These are phyloP conservation scores for Drosera spatulata DNA, from an alignment of 179 eudicot genomes.

Conservation along the genomic window DNA sequence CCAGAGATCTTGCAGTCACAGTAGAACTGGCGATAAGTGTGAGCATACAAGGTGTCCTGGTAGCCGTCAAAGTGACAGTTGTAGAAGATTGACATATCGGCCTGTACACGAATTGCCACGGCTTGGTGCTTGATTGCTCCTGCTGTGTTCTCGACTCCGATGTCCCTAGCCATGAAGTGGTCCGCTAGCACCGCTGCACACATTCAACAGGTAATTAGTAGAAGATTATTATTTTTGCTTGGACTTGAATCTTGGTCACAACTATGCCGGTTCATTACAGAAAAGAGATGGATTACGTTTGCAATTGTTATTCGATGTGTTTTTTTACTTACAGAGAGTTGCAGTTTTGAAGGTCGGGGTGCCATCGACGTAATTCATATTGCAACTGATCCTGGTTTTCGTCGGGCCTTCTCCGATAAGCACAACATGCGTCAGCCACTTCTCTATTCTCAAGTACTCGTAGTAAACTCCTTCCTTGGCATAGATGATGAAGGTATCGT, in stretches of 20 bases:
- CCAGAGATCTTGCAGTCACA: slow-evolving; percentile 53
- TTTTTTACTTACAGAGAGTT: no score
- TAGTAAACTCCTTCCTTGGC: slow-evolving; percentile 17
- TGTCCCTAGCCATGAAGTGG: slow-evolving; percentile 47
- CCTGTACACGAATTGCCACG: slow-evolving; percentile 40
- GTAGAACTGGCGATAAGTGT: slow-evolving; percentile 49
- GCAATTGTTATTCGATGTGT: no score
- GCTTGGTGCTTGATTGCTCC: slow-evolving; percentile 27
- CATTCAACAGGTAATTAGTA: not conserved
- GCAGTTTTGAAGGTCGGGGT: no score
- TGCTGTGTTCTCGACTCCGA: slow-evolving; percentile 50
- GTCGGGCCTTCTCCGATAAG: slow-evolving; percentile 19
- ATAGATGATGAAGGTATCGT: slow-evolving; percentile 11
- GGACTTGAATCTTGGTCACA: no score
- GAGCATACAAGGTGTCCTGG: slow-evolving; percentile 52
- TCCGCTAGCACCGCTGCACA: slow-evolving; percentile 35
- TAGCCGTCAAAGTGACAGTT: slow-evolving; percentile 46
- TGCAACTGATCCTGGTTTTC: slow-evolving; percentile 16
- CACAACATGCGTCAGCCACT: slow-evolving; percentile 8
- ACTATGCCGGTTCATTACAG: no score
- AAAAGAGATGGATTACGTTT: no score
- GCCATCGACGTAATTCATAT: slow-evolving; percentile 17
- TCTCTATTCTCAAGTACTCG: slow-evolving; percentile 10
- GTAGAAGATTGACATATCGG: slow-evolving; percentile 41
- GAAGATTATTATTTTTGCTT: no score